These are phyloP conservation scores for Alternaria triticina DNA, from an alignment of 2,329 filamentous ascomycete species.

Conservation along the genomic window DNA sequence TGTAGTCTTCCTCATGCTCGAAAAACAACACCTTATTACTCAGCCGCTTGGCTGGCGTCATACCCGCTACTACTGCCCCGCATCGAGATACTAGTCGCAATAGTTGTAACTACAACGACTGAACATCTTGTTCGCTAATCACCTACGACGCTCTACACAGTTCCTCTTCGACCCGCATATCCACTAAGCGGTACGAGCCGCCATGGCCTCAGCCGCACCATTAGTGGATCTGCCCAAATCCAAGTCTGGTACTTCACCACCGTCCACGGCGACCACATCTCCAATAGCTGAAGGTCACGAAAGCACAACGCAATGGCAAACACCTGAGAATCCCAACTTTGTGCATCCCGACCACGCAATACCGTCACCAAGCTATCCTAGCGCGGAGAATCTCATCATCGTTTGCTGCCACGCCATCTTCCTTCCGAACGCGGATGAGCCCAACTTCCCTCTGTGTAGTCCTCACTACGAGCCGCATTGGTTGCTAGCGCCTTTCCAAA, in stretches of 20 bases:
- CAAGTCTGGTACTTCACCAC: constrained; percentile 21
- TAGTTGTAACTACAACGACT: not conserved
- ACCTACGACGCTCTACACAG: not conserved
- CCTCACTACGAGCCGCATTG: constrained; percentile 53
- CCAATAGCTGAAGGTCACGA: constrained; percentile 6
- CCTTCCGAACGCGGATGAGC: constrained; percentile 40
- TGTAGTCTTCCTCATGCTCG: not conserved
- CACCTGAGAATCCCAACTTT: constrained; percentile 27
- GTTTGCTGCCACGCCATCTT: constrained; percentile 89
- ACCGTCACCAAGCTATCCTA: constrained; percentile 32
- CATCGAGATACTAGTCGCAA: not conserved
- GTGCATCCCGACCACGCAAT: constrained; percentile 38
- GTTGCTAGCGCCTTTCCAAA: constrained; percentile 78
- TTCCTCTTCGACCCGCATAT: constrained; percentile 12
- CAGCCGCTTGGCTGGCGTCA: constrained; percentile 2
- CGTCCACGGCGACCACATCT: constrained; percentile 10
- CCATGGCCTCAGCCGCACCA: constrained; percentile 41
- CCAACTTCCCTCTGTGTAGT: constrained; percentile 36
- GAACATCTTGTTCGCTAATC: not conserved
- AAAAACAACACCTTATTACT: not conserved
- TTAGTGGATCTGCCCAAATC: constrained; percentile 41
- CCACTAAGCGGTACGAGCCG: constrained; percentile 10
- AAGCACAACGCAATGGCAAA: constrained; percentile 3
- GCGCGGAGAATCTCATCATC: constrained; percentile 66
- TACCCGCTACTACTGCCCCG: not conserved